Evolutionary conservation across 106 monocot genomes (phyloP), one percentile per base, ranked within the genome.

Genomic region (Allium fistulosum): DNA sequence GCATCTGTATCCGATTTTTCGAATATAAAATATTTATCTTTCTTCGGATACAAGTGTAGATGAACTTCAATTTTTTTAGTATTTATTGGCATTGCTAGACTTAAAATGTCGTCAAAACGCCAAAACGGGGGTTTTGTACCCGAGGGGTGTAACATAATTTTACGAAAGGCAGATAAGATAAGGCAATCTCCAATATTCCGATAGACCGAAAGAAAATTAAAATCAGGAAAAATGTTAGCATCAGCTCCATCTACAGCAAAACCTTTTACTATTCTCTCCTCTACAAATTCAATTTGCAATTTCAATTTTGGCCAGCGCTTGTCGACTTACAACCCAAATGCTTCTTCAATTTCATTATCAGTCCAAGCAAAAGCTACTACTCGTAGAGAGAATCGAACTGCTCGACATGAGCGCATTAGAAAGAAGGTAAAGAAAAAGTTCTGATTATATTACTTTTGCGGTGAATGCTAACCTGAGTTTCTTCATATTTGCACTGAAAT

Each of bases 321-420:
- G 6, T 45, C 68, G 2, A 5, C 46, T 22, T 51, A 28, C 68
- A 69, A 46, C 14, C 7, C 37, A 9, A 8, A 6, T 5, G 14
- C 67, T 10, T 10, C 55, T n/a, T 17, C 58, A 9, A 28, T 53
- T 58, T 51, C 51, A 10, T 27, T 67, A 27, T 47, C 58, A 57
- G 62, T 85, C 50, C 78, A 78, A 59, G 92, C 88, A 66, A 92
- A 81, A 67, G 81, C 76, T 48, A 59, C 58, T 57, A 96, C 91
- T 59, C 73, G 86, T 53, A 75, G 82, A 55, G 86, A 82, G 58
- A 82, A 80, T 67, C 85, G 86, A 47, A 50, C 66, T 49, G 82
- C 80, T 11, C 83, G 96, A 17, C 96, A 92, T 59, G 58, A 75
- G 50, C 86, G 96, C 76, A 53, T 97, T 79, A 77, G 96, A 45